A percentile compares a stretch with the other conserved stretches of the same genome.
Evolutionary conservation across 106 monocot genomes (phyloP).

Genomic region (Gastrodia elata): DNA sequence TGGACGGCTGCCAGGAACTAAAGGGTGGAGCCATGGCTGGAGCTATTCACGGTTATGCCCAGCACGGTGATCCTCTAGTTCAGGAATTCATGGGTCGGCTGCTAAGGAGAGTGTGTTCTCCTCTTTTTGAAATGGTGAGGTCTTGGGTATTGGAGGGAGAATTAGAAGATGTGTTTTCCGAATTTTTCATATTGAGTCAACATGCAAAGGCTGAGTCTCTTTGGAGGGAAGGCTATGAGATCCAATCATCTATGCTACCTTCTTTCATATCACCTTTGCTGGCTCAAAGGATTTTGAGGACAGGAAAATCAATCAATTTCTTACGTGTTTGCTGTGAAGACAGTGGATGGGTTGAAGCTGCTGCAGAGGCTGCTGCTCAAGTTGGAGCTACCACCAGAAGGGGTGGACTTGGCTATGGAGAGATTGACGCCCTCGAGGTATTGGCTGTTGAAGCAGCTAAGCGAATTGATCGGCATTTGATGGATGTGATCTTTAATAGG

Average conservation of each 20-base stretch:
- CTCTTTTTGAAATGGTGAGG: slow-evolving; percentile 88
- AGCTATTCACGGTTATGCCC: slow-evolving; percentile 63
- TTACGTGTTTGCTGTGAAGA: slow-evolving; percentile 94
- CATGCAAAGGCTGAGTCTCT: slow-evolving; percentile 83
- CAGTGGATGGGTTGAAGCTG: slow-evolving; percentile 81
- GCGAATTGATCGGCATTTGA: slow-evolving; percentile 74
- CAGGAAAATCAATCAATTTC: slow-evolving; percentile 97
- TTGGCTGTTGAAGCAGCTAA: slow-evolving; percentile 80
- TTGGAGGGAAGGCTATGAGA: slow-evolving; percentile 84
- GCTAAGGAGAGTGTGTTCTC: slow-evolving; percentile 73
- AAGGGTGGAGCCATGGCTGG: slow-evolving; percentile 95
- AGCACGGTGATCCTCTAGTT: slow-evolving; percentile 80
- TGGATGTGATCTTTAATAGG: slow-evolving; percentile 64
- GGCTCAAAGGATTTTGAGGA: slow-evolving; percentile 80
- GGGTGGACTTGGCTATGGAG: slow-evolving; percentile 78
- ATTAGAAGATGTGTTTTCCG: slow-evolving; percentile 71
- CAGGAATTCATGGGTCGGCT: slow-evolving; percentile 87
- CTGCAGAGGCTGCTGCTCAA: slow-evolving; percentile 57
- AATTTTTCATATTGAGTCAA: slow-evolving; percentile 77
- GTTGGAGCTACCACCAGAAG: slow-evolving; percentile 74
- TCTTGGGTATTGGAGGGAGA: slow-evolving; percentile 95
- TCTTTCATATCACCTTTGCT: slow-evolving; percentile 73
- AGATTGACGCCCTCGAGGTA: slow-evolving; percentile 72
- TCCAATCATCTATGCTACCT: slow-evolving; percentile 84
- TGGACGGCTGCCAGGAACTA: slow-evolving; percentile 53